These are phyloP conservation scores for Thielaviopsis ethacetica DNA, from an alignment of 2,329 filamentous ascomycete genomes.

Conservation along the genomic window DNA sequence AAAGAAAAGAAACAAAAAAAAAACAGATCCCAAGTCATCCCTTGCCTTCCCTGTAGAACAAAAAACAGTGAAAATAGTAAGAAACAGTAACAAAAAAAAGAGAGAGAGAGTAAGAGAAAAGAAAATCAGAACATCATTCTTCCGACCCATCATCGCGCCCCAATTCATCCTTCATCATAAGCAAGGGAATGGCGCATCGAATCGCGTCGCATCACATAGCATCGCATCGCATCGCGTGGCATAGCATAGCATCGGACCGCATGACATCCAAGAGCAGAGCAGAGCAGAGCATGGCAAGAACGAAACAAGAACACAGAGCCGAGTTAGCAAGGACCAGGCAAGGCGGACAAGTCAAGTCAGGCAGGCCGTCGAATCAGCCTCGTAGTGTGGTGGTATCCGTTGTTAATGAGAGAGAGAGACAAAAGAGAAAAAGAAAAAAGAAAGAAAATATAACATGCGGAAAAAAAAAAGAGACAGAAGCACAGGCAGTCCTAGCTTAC, in stretches of 20 bases:
- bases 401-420: neutral
- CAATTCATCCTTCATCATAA: conserved; percentile 4
- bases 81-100: no score
- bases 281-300: conserved; percentile 17
- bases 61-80: conserved; percentile 5
- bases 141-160: neutral
- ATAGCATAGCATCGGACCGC: neutral
- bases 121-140: conserved; percentile 6
- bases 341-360: neutral
- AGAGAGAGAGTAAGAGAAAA: conserved; percentile 17
- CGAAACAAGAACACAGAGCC: conserved; percentile 11
- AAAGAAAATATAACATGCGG: conserved; percentile 13
- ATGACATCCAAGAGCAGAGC: conserved; percentile 14
- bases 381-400: neutral
- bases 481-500: conserved; percentile 24
- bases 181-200: neutral
- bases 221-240: neutral
- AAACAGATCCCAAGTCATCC: conserved; percentile 16
- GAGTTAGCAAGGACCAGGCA: neutral
- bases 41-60: conserved; percentile 2
- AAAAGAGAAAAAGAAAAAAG: conserved; percentile 11
- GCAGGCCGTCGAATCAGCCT: neutral
- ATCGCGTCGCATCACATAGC: neutral
- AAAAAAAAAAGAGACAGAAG: conserved; percentile 8
- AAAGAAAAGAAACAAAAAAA: conserved; percentile 15